phyloP scores from a whole-genome alignment of 768 basidiomycete genomes.

The Tulasnella sp. region DNA sequence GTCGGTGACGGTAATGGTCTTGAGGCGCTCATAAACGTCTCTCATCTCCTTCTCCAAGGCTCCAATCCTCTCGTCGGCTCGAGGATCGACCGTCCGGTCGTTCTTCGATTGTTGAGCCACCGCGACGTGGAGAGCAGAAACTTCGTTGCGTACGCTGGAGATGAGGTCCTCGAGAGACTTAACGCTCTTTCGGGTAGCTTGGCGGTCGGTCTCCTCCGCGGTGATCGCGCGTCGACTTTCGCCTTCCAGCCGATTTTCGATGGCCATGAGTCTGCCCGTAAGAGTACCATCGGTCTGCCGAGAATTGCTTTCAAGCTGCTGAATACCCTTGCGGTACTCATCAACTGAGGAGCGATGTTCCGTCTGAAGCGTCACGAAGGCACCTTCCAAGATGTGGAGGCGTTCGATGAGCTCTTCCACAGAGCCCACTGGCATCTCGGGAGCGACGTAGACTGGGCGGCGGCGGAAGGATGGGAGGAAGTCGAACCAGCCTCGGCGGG shows the following conservation, averaged over 20 bases:
- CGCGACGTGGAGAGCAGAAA: conserved; percentile 21
- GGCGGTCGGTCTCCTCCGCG: conserved; percentile 50
- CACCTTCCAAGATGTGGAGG: conserved; percentile 60
- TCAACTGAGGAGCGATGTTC: conserved; percentile 31
- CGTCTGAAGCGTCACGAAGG: conserved; percentile 54
- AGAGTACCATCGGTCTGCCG: conserved; percentile 51
- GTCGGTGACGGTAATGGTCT: not conserved
- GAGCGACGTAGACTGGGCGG: conserved; percentile 48
- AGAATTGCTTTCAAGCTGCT: conserved; percentile 13
- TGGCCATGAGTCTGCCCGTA: conserved; percentile 49
- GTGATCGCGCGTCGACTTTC: conserved; percentile 50
- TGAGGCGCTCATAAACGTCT: conserved; percentile 23
- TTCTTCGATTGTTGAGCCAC: not conserved
- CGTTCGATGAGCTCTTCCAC: conserved; percentile 62
- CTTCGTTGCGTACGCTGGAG: conserved; percentile 25
- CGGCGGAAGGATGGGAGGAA: conserved; percentile 12
- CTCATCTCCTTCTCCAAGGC: conserved; percentile 17
- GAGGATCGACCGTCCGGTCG: conserved; percentile 6
- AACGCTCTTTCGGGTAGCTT: conserved; percentile 47
- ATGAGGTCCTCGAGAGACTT: conserved; percentile 51
- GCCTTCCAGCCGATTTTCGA: conserved; percentile 55
- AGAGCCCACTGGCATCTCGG: conserved; percentile 60
- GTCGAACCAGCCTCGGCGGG: conserved; percentile 12
- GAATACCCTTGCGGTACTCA: conserved; percentile 53
- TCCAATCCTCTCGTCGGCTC: conserved; percentile 14